phyloP scores from a whole-genome alignment of 2,329 filamentous ascomycete genomes.

The Pseudopyricularia javanii region DNA sequence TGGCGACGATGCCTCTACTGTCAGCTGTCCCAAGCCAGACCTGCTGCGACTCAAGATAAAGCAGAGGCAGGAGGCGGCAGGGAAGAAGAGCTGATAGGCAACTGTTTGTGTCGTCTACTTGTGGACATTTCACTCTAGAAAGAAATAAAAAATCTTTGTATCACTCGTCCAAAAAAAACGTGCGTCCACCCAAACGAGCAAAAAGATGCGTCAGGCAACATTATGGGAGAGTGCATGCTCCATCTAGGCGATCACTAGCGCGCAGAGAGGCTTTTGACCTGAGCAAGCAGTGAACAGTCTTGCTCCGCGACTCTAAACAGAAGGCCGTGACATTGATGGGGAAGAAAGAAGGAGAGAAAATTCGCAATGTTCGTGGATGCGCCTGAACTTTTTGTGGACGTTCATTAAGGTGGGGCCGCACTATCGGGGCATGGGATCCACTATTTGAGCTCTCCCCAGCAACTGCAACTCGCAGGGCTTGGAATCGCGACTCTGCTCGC shows the following conservation, averaged over 20 bases:
- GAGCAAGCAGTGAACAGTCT: constrained; percentile 80
- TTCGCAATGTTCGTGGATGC: constrained; percentile 9
- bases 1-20: constrained; percentile 63
- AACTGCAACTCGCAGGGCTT: neutral
- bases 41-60: constrained; percentile 76
- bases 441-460: neutral
- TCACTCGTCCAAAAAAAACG: constrained; percentile 21
- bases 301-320: constrained; percentile 99
- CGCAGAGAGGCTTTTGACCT: constrained; percentile 76
- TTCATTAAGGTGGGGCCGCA: neutral
- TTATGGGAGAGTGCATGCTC: constrained; percentile 57
- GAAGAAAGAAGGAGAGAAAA: constrained; percentile 31
- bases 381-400: constrained; percentile 9
- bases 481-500: neutral
- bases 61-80: constrained; percentile 37
- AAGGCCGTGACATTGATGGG: constrained; percentile 72
- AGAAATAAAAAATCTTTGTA: constrained; percentile 19
- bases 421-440: neutral
- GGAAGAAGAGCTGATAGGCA: neutral
- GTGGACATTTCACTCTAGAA: neutral
- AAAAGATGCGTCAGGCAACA: constrained; percentile 45
- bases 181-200: constrained; percentile 24
- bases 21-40: constrained; percentile 75
- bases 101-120: neutral
- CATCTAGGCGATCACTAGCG: constrained; percentile 96